Conservation (phyloP, 1,284 basidiomycete genomes). For the Ganoderma lingzhi region DNA sequence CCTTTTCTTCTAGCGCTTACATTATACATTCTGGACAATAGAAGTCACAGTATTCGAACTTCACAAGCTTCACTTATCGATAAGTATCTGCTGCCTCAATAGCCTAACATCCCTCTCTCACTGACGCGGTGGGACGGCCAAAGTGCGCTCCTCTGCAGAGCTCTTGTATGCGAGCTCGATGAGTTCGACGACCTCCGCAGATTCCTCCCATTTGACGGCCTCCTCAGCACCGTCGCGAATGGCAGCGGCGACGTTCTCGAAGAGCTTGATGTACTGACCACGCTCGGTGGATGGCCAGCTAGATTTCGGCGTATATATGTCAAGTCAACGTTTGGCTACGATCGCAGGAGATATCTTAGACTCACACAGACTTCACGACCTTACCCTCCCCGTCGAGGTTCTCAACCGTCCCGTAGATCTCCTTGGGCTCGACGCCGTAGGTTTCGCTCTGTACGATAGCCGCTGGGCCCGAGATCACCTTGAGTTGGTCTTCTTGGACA, state of each 20-base stretch:
- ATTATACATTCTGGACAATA: not conserved
- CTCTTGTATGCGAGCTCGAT: conserved; percentile 76
- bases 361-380: conserved; percentile 58
- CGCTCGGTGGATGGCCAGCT: conserved; percentile 73
- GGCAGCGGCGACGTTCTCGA: conserved; percentile 69
- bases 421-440: conserved; percentile 60
- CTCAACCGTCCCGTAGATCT: conserved; percentile 67
- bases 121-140: conserved; percentile 44
- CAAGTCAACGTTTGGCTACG: conserved; percentile 17
- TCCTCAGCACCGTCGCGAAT: conserved; percentile 63
- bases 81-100: not conserved
- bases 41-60: not conserved
- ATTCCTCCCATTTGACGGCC: conserved; percentile 76
- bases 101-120: not conserved
- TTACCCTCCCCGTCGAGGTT: conserved; percentile 57
- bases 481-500: conserved; percentile 78
- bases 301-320: not conserved
- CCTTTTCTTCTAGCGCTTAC: not conserved
- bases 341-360: not conserved
- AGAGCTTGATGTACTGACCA: conserved; percentile 69
- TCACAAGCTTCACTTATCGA: not conserved
- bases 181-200: conserved; percentile 74
- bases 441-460: conserved; percentile 50
- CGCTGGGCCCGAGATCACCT: conserved; percentile 56
- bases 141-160: conserved; percentile 62